These are phyloP conservation scores for Flueggea neowawraea DNA, from an alignment of 441 rosid genomes.

Conservation along the genomic window DNA sequence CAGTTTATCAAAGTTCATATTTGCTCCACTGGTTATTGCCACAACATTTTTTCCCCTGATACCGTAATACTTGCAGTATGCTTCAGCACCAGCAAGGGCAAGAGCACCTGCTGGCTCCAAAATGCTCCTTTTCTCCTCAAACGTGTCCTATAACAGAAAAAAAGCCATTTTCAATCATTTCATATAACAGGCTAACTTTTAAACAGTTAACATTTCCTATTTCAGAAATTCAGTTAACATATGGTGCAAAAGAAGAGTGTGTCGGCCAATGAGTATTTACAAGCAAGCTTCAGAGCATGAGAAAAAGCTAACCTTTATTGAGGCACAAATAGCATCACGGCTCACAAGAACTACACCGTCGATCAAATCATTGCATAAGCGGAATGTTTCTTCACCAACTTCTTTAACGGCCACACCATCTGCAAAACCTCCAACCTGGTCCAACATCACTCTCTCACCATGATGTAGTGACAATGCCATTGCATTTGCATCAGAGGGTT, in stretches of 20 bases:
- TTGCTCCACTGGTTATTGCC: slow-evolving; percentile 92
- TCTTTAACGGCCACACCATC: slow-evolving; percentile 99
- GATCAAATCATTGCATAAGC: slow-evolving; percentile 66
- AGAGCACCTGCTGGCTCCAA: slow-evolving; percentile 98
- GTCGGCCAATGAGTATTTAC: no score
- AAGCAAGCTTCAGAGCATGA: no score
- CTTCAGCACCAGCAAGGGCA: slow-evolving; percentile 97
- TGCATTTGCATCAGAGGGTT: slow-evolving; percentile 93
- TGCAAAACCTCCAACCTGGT: slow-evolving; percentile 93
- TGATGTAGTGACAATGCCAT: slow-evolving; percentile 96
- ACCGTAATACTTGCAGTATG: slow-evolving; percentile 90
- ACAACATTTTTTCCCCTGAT: slow-evolving; percentile 67
- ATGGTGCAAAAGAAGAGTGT: no score
- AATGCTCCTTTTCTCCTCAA: slow-evolving; percentile 95
- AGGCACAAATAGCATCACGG: slow-evolving; percentile 97
- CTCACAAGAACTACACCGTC: slow-evolving; percentile 97
- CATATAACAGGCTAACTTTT: no score
- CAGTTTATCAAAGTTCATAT: slow-evolving; percentile 93
- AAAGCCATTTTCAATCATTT: slow-evolving; percentile 3
- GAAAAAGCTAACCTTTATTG: slow-evolving; percentile 93
- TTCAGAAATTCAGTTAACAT: no score
- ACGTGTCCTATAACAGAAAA: slow-evolving; percentile 67
- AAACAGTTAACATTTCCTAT: no score
- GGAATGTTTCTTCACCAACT: slow-evolving; percentile 94
- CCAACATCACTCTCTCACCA: slow-evolving; percentile 81